Conservation (phyloP, 2,329 filamentous ascomycete species). For the Fusarium pseudonygamai region DNA sequence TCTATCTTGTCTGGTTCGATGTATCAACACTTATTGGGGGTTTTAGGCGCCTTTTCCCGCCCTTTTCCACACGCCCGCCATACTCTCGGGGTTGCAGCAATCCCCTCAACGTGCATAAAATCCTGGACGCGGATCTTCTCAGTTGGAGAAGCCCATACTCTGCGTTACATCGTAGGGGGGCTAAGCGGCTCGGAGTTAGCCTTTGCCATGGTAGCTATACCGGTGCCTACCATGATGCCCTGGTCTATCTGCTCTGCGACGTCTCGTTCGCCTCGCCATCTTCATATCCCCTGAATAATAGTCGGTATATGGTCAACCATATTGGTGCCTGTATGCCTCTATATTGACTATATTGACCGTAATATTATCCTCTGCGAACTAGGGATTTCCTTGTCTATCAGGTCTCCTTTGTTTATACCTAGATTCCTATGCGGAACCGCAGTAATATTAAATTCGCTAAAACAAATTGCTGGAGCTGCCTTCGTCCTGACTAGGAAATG, state of each 20-base stretch:
- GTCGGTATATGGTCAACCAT: neutral
- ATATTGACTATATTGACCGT: neutral
- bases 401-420: neutral
- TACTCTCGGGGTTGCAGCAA: slow-evolving; percentile 24
- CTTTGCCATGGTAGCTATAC: neutral
- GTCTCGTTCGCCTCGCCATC: slow-evolving; percentile 5
- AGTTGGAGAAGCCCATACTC: slow-evolving; percentile 26
- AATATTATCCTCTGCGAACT: neutral
- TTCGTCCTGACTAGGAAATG: neutral
- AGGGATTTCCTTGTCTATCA: slow-evolving; percentile 6
- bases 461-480: neutral
- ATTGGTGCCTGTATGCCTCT: slow-evolving; percentile 3
- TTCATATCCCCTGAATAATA: neutral
- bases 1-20: neutral
- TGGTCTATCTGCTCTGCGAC: neutral
- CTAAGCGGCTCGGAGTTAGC: slow-evolving; percentile 8
- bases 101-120: slow-evolving; percentile 29
- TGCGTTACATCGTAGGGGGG: slow-evolving; percentile 37
- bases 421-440: slow-evolving; percentile 2
- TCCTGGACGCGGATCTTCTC: slow-evolving; percentile 40
- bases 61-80: slow-evolving; percentile 21
- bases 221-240: neutral
- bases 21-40: neutral
- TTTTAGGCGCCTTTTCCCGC: slow-evolving; percentile 18
- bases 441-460: slow-evolving; percentile 6